phyloP scores from a whole-genome alignment of 805 yeast genomes.

The Candida vartiovaarae region DNA sequence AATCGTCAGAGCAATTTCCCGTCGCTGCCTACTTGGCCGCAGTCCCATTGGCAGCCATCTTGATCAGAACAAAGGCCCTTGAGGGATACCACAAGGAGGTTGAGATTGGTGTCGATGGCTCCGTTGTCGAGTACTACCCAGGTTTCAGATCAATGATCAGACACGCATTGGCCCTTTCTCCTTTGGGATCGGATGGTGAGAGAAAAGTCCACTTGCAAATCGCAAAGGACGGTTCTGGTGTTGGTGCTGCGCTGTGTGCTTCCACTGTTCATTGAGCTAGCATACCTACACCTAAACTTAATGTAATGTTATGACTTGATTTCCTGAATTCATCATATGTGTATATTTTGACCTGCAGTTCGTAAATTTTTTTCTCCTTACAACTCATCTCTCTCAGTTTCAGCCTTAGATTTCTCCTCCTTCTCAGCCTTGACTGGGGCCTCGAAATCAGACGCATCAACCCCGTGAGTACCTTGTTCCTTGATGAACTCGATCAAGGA shows the following conservation, averaged over 20 bases:
- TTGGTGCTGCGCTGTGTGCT: slow-evolving; percentile 93
- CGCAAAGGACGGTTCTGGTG: slow-evolving; percentile 95
- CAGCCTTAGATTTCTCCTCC: slow-evolving; percentile 4
- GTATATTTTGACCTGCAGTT: too few species aligned
- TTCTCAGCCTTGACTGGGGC: slow-evolving; percentile 15
- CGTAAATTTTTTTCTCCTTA: not conserved
- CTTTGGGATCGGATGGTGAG: slow-evolving; percentile 68
- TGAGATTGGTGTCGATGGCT: slow-evolving; percentile 94
- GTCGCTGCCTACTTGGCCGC: slow-evolving; percentile 86
- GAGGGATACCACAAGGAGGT: slow-evolving; percentile 59
- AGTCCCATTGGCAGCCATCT: slow-evolving; percentile 81
- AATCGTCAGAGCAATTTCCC: slow-evolving; percentile 72
- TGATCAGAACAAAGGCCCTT: slow-evolving; percentile 60
- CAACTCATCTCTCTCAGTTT: slow-evolving; percentile 11
- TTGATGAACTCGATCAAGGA: slow-evolving; percentile 63
- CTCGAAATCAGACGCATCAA: slow-evolving; percentile 45
- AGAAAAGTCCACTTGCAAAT: slow-evolving; percentile 70
- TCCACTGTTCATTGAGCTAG: slow-evolving; percentile 3
- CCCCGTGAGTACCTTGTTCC: slow-evolving; percentile 54
- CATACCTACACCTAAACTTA: too few species aligned
- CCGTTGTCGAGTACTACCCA: slow-evolving; percentile 90
- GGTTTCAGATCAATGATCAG: slow-evolving; percentile 76
- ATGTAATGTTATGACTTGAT: too few species aligned
- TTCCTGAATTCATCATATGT: too few species aligned
- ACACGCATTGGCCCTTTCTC: slow-evolving; percentile 65